Conservation (phyloP, 2,329 filamentous ascomycete genomes). For the Alternaria ventricosa region DNA sequence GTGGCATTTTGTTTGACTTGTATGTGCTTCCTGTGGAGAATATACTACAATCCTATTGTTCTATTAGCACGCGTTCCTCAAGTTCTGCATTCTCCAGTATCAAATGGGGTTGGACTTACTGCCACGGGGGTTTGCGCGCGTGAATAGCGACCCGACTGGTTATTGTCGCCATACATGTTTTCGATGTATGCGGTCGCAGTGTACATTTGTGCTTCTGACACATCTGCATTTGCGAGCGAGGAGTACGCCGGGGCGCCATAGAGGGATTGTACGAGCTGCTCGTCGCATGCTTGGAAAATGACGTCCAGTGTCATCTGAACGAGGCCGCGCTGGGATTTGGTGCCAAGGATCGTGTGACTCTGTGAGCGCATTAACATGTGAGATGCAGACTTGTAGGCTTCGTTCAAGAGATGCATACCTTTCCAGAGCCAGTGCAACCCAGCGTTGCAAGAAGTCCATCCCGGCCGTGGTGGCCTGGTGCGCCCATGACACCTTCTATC, state of each 20-base stretch:
- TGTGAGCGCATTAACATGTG: constrained; percentile 48
- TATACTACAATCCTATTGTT: constrained; percentile 61
- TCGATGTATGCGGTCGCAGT: constrained; percentile 81
- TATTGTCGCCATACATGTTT: constrained; percentile 72
- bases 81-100: constrained; percentile 22
- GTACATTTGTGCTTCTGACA: constrained; percentile 79
- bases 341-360: constrained; percentile 96
- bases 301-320: constrained; percentile 92
- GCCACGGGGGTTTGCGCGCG: constrained; percentile 56
- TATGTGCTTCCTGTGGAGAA: constrained; percentile 64
- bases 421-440: constrained; percentile 94
- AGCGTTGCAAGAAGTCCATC: constrained; percentile 91
- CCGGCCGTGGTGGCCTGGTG: constrained; percentile 75
- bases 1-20: constrained; percentile 65
- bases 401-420: constrained; percentile 62
- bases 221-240: constrained; percentile 77
- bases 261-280: constrained; percentile 69
- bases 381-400: neutral
- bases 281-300: constrained; percentile 80
- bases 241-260: constrained; percentile 68
- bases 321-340: constrained; percentile 81
- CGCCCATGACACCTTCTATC: constrained; percentile 80
- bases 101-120: constrained; percentile 41
- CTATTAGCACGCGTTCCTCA: constrained; percentile 37
- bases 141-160: constrained; percentile 60